Percentiles rank a stretch among this genome's conserved stretches.
These are phyloP conservation scores for Panus rudis DNA, from an alignment of 768 basidiomycete genomes.

Conservation along the genomic window DNA sequence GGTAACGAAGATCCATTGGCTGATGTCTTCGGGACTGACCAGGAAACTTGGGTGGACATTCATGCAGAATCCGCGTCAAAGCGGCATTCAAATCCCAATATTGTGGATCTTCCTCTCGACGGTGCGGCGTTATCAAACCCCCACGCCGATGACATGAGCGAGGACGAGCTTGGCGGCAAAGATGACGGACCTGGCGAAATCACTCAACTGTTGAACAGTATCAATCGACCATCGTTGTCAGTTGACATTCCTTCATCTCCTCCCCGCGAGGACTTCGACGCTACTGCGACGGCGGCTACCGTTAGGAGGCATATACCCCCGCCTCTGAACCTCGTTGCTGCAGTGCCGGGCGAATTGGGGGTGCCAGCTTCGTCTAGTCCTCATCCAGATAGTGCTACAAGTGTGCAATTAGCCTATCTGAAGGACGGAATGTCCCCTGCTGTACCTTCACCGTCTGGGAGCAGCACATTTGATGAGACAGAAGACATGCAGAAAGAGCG, in stretches of 20 bases:
- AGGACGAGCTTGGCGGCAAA: constrained; percentile 28
- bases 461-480: constrained; percentile 4
- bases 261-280: constrained; percentile 27
- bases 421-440: constrained; percentile 8
- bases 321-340: constrained; percentile 36
- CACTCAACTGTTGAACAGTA: constrained; percentile 17
- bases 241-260: constrained; percentile 33
- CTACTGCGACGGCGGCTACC: constrained; percentile 24
- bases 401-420: constrained; percentile 42
- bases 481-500: constrained; percentile 15
- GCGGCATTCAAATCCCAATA: constrained; percentile 34
- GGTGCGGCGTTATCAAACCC: constrained; percentile 29
- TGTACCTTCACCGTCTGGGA: neutral
- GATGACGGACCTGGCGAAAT: constrained; percentile 34
- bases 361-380: constrained; percentile 33
- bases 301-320: constrained; percentile 44
- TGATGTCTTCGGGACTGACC: constrained; percentile 63
- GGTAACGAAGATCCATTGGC: constrained; percentile 42
- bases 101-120: constrained; percentile 48
- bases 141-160: constrained; percentile 17
- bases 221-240: constrained; percentile 23
- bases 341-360: constrained; percentile 21
- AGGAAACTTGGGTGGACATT: constrained; percentile 54
- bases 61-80: constrained; percentile 27
- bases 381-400: constrained; percentile 27